These are phyloP conservation scores for Nepenthes alata DNA, from an alignment of 179 eudicot species.

Conservation along the genomic window DNA sequence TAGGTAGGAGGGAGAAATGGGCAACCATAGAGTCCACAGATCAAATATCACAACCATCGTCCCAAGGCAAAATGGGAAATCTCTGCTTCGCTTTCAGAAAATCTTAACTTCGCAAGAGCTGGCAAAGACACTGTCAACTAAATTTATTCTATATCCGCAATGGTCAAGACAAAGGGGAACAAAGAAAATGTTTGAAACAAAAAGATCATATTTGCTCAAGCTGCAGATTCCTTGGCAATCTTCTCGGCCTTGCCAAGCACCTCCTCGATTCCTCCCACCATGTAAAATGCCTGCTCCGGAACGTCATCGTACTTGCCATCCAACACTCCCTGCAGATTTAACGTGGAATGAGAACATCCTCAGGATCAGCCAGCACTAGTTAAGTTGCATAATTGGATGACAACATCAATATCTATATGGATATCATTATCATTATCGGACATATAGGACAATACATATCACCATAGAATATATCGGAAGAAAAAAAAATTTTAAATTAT, in stretches of 20 bases:
- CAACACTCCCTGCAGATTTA: constrained; percentile 62
- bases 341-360: too few species aligned
- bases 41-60: too few species aligned
- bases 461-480: too few species aligned
- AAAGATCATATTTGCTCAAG: constrained; percentile 19
- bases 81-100: constrained; percentile 12
- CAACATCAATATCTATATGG: too few species aligned
- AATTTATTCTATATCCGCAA: constrained; percentile 32
- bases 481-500: too few species aligned
- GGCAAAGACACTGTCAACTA: constrained; percentile 7
- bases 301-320: constrained; percentile 55
- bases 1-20: too few species aligned
- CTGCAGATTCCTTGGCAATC: constrained; percentile 77
- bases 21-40: too few species aligned
- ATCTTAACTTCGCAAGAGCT: background rate
- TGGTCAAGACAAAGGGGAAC: constrained; percentile 16
- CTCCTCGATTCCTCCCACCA: constrained; percentile 98
- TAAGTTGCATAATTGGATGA: too few species aligned
- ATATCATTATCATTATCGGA: too few species aligned
- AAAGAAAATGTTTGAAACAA: constrained; percentile 6
- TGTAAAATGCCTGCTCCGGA: constrained; percentile 37
- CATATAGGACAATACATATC: too few species aligned
- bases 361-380: too few species aligned
- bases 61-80: constrained; percentile 1
- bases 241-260: constrained; percentile 97